These are phyloP conservation scores for Fusarium mangiferae DNA, from an alignment of 2,329 filamentous ascomycete species.

Conservation along the genomic window DNA sequence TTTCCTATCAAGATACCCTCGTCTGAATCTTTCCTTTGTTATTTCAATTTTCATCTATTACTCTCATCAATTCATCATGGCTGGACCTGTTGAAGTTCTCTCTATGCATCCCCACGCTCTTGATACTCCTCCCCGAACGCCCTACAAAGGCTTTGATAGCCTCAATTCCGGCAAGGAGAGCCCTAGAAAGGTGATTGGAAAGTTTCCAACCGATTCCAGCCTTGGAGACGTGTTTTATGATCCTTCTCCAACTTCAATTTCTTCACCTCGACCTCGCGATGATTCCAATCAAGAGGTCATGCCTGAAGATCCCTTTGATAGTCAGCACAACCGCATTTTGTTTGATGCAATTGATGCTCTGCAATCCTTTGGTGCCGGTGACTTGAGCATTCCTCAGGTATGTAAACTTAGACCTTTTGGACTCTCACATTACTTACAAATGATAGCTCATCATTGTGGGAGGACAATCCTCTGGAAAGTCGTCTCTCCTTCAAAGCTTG, in stretches of 20 bases:
- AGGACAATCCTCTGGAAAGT: conserved; percentile 52
- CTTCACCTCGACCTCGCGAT: neutral
- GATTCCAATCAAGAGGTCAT: conserved; percentile 9
- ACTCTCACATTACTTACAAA: neutral
- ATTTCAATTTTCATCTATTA: neutral
- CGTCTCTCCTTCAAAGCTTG: conserved; percentile 50
- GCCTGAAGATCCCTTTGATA: conserved; percentile 49
- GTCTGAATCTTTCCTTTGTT: neutral
- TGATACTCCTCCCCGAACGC: conserved; percentile 9
- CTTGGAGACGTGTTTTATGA: conserved; percentile 19
- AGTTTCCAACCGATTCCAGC: conserved; percentile 21
- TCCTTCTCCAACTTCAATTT: neutral
- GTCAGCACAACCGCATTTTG: conserved; percentile 46
- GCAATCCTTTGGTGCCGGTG: conserved; percentile 45
- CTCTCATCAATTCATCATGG: conserved; percentile 17
- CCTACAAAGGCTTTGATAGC: neutral
- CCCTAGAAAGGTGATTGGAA: neutral
- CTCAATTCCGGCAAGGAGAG: neutral
- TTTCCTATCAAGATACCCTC: neutral
- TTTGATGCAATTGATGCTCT: conserved; percentile 53
- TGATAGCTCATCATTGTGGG: conserved; percentile 51
- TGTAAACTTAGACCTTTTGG: neutral
- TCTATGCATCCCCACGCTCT: neutral
- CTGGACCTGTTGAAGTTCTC: conserved; percentile 19
- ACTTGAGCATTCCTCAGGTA: conserved; percentile 51